Base-by-base conservation (phyloP, 805 yeast species). In the Millerozyma acaciae region DNA sequence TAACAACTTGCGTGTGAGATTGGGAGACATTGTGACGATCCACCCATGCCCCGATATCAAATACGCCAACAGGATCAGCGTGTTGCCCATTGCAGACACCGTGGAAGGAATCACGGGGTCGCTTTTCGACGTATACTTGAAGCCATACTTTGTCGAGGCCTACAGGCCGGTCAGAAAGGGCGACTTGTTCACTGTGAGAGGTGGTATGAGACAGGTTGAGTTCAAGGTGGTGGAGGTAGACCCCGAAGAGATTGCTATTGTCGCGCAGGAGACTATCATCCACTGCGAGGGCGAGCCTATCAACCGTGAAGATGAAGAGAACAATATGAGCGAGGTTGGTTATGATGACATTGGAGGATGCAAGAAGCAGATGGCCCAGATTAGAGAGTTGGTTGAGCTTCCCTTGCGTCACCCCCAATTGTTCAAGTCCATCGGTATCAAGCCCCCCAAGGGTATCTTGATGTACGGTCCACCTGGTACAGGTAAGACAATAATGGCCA, bases 401-500 rank as follows among this genome's bases (percentile, higher is more conserved):
- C 98, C 98, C 16, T 75, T 93, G 53, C 84, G 98, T 70, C 98
- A 93, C 63, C 98, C 98, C 33, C 97, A 93, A 67, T 76, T 93
- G 52, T 93, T 93, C 75, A 93, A 93, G 70, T 80, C 94, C 23
- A 90, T 93, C 55, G 98, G 98, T 76, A 93, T 93, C 60, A 93
- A 93, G 63, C 98, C 98, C 26, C 98, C 98, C 45, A 85, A 87
- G 63, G 98, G 98, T 71, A 88, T 93, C 41, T 76, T 93, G 55
- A 85, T 86, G 95, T 93, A 84, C 61, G 98, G 98, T 55, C 98
- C 98, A 31, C 98, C 98, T 21, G 98, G 98, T 78, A 93, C 98
- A 10, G 98, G 98, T 84, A 93, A 93, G 68, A 93, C 98, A 20
- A 73, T 93, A 48, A 88, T 93, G 96, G 98, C 98, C 2, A 81